Conservation (phyloP, 257 asterid species). For the Plantago ovata region DNA sequence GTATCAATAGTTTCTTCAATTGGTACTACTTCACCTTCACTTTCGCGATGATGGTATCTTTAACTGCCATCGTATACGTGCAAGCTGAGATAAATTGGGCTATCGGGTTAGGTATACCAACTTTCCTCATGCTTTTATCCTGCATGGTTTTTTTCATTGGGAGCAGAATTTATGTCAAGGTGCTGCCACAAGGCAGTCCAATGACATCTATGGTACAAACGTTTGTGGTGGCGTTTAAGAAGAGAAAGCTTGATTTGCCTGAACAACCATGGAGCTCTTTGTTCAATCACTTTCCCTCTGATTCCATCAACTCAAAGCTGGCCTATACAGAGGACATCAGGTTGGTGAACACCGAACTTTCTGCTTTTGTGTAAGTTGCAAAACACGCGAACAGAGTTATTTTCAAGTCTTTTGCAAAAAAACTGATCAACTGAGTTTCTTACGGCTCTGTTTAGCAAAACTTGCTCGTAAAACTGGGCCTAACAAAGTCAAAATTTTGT, state of each 20-base stretch:
- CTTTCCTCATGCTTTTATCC: slow-evolving; percentile 43
- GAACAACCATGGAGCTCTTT: slow-evolving; percentile 33
- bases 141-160: slow-evolving; percentile 39
- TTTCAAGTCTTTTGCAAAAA: no score
- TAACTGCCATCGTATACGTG: slow-evolving; percentile 40
- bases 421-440: no score
- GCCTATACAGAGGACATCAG: slow-evolving; percentile 34
- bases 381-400: no score
- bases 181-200: slow-evolving; percentile 46
- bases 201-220: slow-evolving; percentile 34
- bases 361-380: neutral
- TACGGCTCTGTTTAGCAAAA: no score
- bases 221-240: slow-evolving; percentile 37
- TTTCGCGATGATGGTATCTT: slow-evolving; percentile 46
- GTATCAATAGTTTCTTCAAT: slow-evolving; percentile 47
- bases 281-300: slow-evolving; percentile 24
- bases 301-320: slow-evolving; percentile 36
- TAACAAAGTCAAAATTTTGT: no score
- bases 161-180: slow-evolving; percentile 34
- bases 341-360: slow-evolving; percentile 23
- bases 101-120: slow-evolving; percentile 41
- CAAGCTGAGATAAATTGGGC: slow-evolving; percentile 44
- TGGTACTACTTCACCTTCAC: slow-evolving; percentile 58
- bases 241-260: slow-evolving; percentile 33
- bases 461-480: no score